Base-by-base conservation (phyloP, 768 basidiomycete species). In the Lentinula detonsa region DNA sequence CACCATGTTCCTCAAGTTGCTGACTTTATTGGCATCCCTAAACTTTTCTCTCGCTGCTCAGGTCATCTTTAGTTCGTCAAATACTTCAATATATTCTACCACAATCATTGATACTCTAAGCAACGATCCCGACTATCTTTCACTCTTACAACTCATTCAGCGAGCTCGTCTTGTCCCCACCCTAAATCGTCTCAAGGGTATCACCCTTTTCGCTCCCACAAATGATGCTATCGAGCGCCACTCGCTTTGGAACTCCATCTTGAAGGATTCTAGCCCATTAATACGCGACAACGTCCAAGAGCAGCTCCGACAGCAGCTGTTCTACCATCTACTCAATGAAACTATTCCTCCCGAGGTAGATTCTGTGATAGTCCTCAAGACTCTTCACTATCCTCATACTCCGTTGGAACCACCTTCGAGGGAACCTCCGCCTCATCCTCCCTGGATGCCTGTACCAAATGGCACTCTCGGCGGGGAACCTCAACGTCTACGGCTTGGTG, bases 131-230 rank as follows among this genome's bases (percentile, higher is more conserved):
- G 88, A 96, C 73, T 95, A 93, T 69, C 76, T 85, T 1, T 86
- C 85, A 33, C 78, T 97, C 16, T 75, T 98, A 16, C 70, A 70
- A 21, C 83, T 98, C 13, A 80, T 98, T 10, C 94, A 96, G 71
- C 83, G 85, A 13, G 83, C 96, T 3, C 86, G 87, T 62, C 87
- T 98, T 64, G 86, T 99, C 58, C 97, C 97, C 1, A 93, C 92
- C 5, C 81, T 99, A 64, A 97, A 96, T 72, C 85, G 79, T 65
- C 85, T 99, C 65, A 86, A 90, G 61, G 84, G 79, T 43, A 82
- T 82, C 70, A 97, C 97, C 31, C 72, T 99, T 51, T 98, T 98
- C 68, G 97, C 97, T 1, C 97, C 97, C 1, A 97, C 93, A 18
- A 95, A 99, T 74, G 87, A 93, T 61, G 97, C 97, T 37, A 84